Percentiles rank a stretch among this genome's conserved stretches.
Conservation (phyloP, 306 rosid species). For the Elaeagnus macrophylla region DNA sequence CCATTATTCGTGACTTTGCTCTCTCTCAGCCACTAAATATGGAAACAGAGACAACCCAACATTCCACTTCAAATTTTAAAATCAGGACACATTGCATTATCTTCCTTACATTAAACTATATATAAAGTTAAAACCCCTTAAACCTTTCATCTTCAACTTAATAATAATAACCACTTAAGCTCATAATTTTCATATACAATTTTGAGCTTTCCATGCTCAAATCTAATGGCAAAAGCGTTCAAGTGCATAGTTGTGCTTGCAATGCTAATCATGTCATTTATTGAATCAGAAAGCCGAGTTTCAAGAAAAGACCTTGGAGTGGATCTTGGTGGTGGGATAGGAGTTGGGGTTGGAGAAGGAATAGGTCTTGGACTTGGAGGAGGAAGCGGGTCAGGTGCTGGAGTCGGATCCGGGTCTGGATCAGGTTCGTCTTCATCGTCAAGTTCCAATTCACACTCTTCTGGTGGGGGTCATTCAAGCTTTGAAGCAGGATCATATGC, state of each 20-base stretch:
- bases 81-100: too few relatives aligned
- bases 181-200: too few relatives aligned
- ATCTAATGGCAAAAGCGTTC: too few relatives aligned
- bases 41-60: too few relatives aligned
- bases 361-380: constrained; percentile 43
- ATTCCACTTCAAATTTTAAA: too few relatives aligned
- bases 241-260: constrained; percentile 26
- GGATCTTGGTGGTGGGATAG: constrained; percentile 54
- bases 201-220: too few relatives aligned
- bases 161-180: too few relatives aligned
- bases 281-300: constrained; percentile 38
- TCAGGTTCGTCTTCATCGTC: constrained; percentile 22
- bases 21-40: too few relatives aligned
- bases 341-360: constrained; percentile 40
- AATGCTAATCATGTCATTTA: constrained; percentile 22
- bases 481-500: constrained; percentile 28
- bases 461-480: constrained; percentile 28
- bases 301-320: constrained; percentile 55
- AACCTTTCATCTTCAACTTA: too few relatives aligned
- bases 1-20: too few relatives aligned
- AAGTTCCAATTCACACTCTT: constrained; percentile 23
- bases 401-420: constrained; percentile 13
- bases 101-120: too few relatives aligned
- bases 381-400: neutral
- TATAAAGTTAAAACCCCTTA: too few relatives aligned